phyloP scores from a whole-genome alignment of 1,284 basidiomycete species.

The Fomitopsis schrenkii region DNA sequence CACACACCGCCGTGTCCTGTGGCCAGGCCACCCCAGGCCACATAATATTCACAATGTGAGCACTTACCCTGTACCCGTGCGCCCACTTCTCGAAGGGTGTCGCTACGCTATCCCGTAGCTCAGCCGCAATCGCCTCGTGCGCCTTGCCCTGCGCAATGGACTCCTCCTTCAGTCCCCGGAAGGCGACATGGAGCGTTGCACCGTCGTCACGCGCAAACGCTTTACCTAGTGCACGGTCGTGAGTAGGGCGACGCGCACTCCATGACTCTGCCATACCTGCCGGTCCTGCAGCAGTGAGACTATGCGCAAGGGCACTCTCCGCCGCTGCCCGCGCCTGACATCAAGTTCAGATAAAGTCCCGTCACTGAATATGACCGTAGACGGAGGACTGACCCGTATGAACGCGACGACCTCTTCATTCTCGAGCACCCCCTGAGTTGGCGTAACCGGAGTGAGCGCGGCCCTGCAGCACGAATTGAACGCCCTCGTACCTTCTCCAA shows the following conservation, averaged over 20 bases:
- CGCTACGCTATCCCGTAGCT: constrained; percentile 62
- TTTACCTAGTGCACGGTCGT: constrained; percentile 33
- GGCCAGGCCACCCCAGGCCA: neutral
- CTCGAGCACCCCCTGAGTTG: constrained; percentile 63
- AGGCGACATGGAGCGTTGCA: constrained; percentile 71
- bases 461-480: neutral
- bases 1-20: no score
- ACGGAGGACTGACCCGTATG: constrained; percentile 56
- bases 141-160: constrained; percentile 60
- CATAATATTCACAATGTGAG: neutral
- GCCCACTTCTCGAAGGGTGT: constrained; percentile 79
- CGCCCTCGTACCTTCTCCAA: constrained; percentile 65
- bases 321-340: constrained; percentile 59
- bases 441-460: constrained; percentile 1
- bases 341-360: neutral
- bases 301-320: constrained; percentile 56
- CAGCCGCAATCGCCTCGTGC: constrained; percentile 63
- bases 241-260: neutral
- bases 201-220: constrained; percentile 79
- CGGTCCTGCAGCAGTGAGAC: constrained; percentile 50
- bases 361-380: neutral
- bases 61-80: constrained; percentile 54
- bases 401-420: constrained; percentile 80
- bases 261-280: constrained; percentile 37
- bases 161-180: constrained; percentile 75